Evolutionary conservation across 148 eudicot species (phyloP), one percentile per base, ranked within the genome.

Genomic region (Camellia granthamiana): DNA sequence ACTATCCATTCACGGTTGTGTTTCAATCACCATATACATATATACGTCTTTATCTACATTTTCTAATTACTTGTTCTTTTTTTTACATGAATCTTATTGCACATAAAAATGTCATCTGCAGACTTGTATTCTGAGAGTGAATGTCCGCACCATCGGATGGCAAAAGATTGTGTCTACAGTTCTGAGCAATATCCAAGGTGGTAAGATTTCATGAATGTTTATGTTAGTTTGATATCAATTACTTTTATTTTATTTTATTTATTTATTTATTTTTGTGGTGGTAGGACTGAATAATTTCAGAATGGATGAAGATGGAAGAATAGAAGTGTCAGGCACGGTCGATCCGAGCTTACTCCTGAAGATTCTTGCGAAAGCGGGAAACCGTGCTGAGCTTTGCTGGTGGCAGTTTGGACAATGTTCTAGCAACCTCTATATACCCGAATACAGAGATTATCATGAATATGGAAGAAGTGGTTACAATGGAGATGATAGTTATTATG

Each of bases 331-430:
- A 15, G 81, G 84, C 12, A 78, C 30, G 1, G 81, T 78, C 0
- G 60, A 78, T 54, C 84, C 84, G 18, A 23, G 9, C 14, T 21
- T 54, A 49, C 51, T 83, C 54, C 69, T 78, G 42, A 78, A 65
- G 23, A 72, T 44, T 30, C 74, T 78, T 1, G 41, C 52, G 43
- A 78, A 44, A 56, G 38, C 62, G 14, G 84, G 81, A 3, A 43
- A 60, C 2, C 44, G 14, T 4, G 81, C 73, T 23, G 43, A 46
- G 51, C 0, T 78, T 14, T 6, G 46, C 2, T 43, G 38, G 68
- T 19, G 75, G 51, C 78, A 78, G 51, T 72, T 43, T 74, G 84
- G 78, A 15, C 49, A 83, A 69, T 83, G 84, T 74, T 74, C 72
- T 13, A 78, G 68, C 58, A 79, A 79, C n/a, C 18, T 79, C 6